Conservation (phyloP, 1,284 basidiomycete genomes). For the Leccinum angustisporum region DNA sequence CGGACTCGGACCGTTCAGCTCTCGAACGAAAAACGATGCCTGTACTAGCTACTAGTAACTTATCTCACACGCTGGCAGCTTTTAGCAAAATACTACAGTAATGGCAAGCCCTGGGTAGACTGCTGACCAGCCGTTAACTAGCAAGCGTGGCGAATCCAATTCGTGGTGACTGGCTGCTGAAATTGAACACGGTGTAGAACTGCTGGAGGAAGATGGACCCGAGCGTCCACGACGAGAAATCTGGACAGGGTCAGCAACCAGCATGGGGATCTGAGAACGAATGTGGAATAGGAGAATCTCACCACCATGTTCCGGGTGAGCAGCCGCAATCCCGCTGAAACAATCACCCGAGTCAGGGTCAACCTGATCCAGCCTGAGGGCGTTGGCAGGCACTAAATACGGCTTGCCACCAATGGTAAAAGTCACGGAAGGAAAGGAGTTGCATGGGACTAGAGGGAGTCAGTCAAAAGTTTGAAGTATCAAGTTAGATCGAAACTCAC, state of each 20-base stretch:
- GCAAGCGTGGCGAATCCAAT: too few species aligned
- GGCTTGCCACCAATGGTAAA: not conserved
- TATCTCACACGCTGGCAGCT: too few species aligned
- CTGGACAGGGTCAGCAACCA: not conserved
- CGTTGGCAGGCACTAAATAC: not conserved
- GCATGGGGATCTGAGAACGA: not conserved
- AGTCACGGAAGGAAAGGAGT: not conserved
- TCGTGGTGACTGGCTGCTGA: too few species aligned
- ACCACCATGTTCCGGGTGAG: not conserved
- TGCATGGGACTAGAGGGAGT: not conserved
- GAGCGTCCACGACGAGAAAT: not conserved
- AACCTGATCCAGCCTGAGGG: not conserved
- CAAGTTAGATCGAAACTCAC: not conserved
- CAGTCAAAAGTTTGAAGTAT: not conserved
- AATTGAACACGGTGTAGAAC: too few species aligned
- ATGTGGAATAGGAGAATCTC: not conserved
- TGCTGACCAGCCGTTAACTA: too few species aligned
- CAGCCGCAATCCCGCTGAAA: not conserved
- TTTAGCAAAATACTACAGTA: too few species aligned
- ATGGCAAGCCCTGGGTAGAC: not conserved
- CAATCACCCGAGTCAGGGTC: not conserved
- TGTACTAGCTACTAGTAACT: too few species aligned
- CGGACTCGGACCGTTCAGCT: slow-evolving; percentile 10
- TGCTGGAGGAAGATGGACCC: not conserved
- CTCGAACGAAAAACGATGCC: not conserved